These are phyloP conservation scores for Phytophthora brassicae DNA, from an alignment of 352 stramenopile species.

Conservation along the genomic window DNA sequence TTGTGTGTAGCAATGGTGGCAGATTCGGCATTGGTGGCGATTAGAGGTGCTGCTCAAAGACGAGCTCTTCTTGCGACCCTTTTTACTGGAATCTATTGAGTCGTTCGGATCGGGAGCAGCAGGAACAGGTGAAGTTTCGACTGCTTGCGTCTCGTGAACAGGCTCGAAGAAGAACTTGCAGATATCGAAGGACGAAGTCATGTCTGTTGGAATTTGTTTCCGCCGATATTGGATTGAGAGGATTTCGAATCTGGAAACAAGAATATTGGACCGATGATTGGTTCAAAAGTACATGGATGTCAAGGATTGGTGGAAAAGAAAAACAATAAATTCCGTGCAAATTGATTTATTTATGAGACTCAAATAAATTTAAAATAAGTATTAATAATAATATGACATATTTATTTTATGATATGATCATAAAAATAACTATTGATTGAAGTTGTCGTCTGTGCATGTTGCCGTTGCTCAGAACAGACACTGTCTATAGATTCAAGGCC, in stretches of 20 bases:
- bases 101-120: not conserved
- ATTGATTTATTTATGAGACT: too few relatives aligned
- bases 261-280: not conserved
- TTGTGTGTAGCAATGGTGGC: constrained; percentile 36
- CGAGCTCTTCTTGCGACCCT: constrained; percentile 24
- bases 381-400: too few relatives aligned
- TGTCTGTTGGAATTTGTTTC: not conserved
- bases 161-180: constrained; percentile 48
- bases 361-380: too few relatives aligned
- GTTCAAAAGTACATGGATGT: not conserved
- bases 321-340: too few relatives aligned
- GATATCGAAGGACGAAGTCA: constrained; percentile 11
- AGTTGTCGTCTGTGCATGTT: too few relatives aligned
- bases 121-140: not conserved
- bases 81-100: constrained; percentile 9
- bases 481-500: not conserved
- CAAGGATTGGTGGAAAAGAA: not conserved
- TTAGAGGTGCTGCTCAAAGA: constrained; percentile 19
- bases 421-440: too few relatives aligned
- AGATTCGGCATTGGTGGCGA: constrained; percentile 38
- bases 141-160: constrained; percentile 11
- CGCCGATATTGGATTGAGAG: not conserved
- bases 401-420: too few relatives aligned
- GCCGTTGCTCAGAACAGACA: constrained; percentile 8
- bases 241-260: not conserved